Percentiles rank a stretch among this genome's conserved stretches.
phyloP scores from a whole-genome alignment of 108 stramenopile genomes.

The Asterionellopsis glacialis region DNA sequence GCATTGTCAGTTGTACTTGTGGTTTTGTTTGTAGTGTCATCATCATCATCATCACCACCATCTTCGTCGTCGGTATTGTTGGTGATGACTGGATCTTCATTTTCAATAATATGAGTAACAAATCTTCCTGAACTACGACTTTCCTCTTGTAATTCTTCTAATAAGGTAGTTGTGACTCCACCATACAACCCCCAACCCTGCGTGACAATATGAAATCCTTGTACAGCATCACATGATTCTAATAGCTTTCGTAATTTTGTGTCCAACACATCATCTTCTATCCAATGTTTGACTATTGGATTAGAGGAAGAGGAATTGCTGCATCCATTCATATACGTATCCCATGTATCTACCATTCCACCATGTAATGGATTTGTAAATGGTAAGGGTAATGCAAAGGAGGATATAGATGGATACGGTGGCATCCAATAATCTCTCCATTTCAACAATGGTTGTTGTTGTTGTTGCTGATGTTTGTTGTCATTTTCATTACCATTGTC shows the following conservation, averaged over 20 bases:
- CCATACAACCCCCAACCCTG: slow-evolving; percentile 54
- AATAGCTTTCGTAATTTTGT: slow-evolving; percentile 57
- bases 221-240: slow-evolving; percentile 62
- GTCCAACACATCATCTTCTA: slow-evolving; percentile 36
- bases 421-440: slow-evolving; percentile 78
- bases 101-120: slow-evolving; percentile 21
- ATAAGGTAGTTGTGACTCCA: slow-evolving; percentile 50
- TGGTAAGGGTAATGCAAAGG: slow-evolving; percentile 40
- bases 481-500: slow-evolving; percentile 10
- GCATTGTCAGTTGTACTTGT: too few relatives aligned
- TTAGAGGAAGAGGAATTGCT: too few relatives aligned
- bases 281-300: slow-evolving; percentile 10
- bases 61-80: too few relatives aligned
- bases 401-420: slow-evolving; percentile 40
- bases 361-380: slow-evolving; percentile 28
- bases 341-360: slow-evolving; percentile 21
- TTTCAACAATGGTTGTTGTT: slow-evolving; percentile 8
- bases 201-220: slow-evolving; percentile 52
- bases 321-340: slow-evolving; percentile 13
- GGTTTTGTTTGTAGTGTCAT: too few relatives aligned
- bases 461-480: background rate
- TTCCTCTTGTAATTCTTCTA: slow-evolving; percentile 72
- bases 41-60: background rate
- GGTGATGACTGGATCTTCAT: background rate
- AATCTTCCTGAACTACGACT: slow-evolving; percentile 57